phyloP scores from a whole-genome alignment of 768 basidiomycete genomes.

The Xerocomellus intermedius region DNA sequence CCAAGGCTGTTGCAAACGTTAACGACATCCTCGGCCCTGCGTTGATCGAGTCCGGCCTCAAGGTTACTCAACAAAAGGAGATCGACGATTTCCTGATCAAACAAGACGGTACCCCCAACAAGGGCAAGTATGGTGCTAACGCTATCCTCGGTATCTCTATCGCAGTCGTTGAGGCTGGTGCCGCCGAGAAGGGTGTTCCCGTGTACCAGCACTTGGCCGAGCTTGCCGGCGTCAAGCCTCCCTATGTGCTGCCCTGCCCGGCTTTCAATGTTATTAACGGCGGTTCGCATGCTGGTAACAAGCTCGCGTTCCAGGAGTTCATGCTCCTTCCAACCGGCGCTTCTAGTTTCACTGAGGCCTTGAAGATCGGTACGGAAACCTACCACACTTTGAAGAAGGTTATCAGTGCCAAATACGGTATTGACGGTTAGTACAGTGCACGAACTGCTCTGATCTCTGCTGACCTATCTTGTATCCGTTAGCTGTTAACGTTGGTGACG shows the following conservation, averaged over 20 bases:
- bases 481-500: slow-evolving; percentile 99
- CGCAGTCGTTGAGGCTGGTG: slow-evolving; percentile 90
- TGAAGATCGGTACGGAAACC: slow-evolving; percentile 98
- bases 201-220: slow-evolving; percentile 96
- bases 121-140: slow-evolving; percentile 98
- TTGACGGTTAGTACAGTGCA: slow-evolving; percentile 68
- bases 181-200: slow-evolving; percentile 92
- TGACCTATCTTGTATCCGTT: slow-evolving; percentile 5
- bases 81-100: slow-evolving; percentile 98
- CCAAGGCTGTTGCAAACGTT: slow-evolving; percentile 92
- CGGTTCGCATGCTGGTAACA: slow-evolving; percentile 99
- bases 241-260: slow-evolving; percentile 88
- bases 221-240: slow-evolving; percentile 92
- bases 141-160: slow-evolving; percentile 99
- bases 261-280: slow-evolving; percentile 99
- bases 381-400: slow-evolving; percentile 99
- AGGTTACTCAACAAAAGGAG: slow-evolving; percentile 89
- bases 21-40: slow-evolving; percentile 88
- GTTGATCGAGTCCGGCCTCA: slow-evolving; percentile 79
- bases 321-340: slow-evolving; percentile 98
- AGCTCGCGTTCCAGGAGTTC: slow-evolving; percentile 99
- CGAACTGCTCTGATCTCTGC: background rate
- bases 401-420: slow-evolving; percentile 98
- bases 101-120: slow-evolving; percentile 96
- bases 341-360: slow-evolving; percentile 86